A percentile compares a stretch with the other conserved stretches of the same genome.
Conservation (phyloP, 257 asterid genomes). For the Gentiana straminea region DNA sequence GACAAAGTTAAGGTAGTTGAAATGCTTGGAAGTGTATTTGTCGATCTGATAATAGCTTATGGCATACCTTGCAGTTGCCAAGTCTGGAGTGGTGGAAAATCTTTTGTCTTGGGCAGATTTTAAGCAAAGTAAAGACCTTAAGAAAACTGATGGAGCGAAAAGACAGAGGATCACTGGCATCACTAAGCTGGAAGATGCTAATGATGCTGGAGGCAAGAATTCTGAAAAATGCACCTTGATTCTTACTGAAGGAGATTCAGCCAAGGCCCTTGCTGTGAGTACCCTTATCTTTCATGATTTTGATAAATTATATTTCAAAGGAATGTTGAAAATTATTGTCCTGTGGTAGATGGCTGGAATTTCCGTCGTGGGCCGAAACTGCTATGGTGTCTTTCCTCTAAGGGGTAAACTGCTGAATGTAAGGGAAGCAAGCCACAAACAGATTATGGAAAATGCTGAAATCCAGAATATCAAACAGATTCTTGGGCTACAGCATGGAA, state of each 20-base stretch:
- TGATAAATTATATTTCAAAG: background rate
- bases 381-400: constrained; percentile 89
- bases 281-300: background rate
- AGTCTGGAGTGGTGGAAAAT: constrained; percentile 77
- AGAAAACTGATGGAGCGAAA: constrained; percentile 90
- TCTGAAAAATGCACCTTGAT: constrained; percentile 86
- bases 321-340: constrained; percentile 4
- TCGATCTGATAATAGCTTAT: constrained; percentile 7
- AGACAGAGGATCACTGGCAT: constrained; percentile 47
- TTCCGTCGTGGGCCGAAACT: constrained; percentile 69
- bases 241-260: constrained; percentile 99
- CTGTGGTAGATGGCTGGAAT: constrained; percentile 80
- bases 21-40: background rate
- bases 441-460: constrained; percentile 75
- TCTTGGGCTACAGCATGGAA: constrained; percentile 85
- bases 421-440: constrained; percentile 82
- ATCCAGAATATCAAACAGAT: constrained; percentile 74
- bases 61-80: constrained; percentile 49
- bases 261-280: constrained; percentile 96
- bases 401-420: constrained; percentile 95
- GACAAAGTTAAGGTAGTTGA: too few species aligned
- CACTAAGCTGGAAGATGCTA: constrained; percentile 77
- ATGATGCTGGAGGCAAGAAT: constrained; percentile 80
- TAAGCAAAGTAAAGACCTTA: constrained; percentile 78
- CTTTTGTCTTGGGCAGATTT: constrained; percentile 93